phyloP scores from a whole-genome alignment of 2,329 filamentous ascomycete species.

The Orbilia blumenaviensis region DNA sequence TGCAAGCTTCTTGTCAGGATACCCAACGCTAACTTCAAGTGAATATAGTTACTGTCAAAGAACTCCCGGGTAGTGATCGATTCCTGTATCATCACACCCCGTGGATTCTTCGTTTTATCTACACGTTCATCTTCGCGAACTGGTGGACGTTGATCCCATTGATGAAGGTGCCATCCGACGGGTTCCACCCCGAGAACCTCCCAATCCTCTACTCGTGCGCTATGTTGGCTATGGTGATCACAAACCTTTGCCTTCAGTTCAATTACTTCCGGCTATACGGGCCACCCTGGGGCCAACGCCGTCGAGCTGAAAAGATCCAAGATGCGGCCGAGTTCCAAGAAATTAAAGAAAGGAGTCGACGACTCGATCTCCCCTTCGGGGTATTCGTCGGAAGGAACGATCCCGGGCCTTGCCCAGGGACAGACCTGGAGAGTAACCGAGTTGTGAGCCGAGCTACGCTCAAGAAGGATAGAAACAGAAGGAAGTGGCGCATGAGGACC shows the following conservation, averaged over 20 bases:
- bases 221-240: conserved; percentile 17
- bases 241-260: conserved; percentile 1
- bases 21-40: neutral
- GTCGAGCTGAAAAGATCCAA: neutral
- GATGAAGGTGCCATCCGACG: conserved; percentile 11
- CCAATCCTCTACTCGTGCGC: conserved; percentile 27
- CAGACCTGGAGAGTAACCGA: neutral
- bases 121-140: conserved; percentile 30
- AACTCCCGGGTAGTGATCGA: neutral
- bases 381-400: neutral
- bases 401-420: neutral
- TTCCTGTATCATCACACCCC: conserved; percentile 25
- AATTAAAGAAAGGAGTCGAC: neutral
- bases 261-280: conserved; percentile 7
- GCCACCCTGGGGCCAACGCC: conserved; percentile 16
- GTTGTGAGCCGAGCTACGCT: neutral
- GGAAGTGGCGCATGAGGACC: neutral
- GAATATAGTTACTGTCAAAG: neutral
- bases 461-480: neutral
- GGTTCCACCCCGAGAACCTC: conserved; percentile 35
- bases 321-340: neutral
- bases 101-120: conserved; percentile 33
- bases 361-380: neutral
- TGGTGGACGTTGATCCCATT: conserved; percentile 46
- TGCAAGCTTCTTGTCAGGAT: too few relatives aligned